Evolutionary conservation across 2,329 filamentous ascomycete species (phyloP).

Genomic region (Paraphoma chrysanthemicola): DNA sequence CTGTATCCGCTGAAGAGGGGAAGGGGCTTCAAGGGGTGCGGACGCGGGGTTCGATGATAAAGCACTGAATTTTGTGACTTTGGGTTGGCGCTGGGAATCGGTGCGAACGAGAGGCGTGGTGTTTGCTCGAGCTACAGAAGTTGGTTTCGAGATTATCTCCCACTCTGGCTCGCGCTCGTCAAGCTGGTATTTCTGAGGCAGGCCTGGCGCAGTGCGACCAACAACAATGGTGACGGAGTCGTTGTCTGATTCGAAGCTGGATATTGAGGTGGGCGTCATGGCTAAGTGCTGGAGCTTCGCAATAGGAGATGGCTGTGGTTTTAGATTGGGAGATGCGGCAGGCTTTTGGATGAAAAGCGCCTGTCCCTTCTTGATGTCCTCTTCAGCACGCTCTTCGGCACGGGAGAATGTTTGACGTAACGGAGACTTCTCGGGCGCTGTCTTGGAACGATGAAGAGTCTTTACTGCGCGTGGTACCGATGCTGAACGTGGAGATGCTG

Average conservation of each 20-base stretch:
- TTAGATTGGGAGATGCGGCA: slow-evolving; percentile 6
- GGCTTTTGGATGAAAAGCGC: slow-evolving; percentile 8
- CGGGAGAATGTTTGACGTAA: slow-evolving; percentile 28
- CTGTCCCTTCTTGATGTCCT: slow-evolving; percentile 6
- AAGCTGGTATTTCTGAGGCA: slow-evolving; percentile 27
- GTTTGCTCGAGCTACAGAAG: slow-evolving; percentile 21
- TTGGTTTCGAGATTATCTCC: slow-evolving; percentile 38
- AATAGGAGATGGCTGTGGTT: slow-evolving; percentile 17
- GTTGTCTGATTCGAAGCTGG: slow-evolving; percentile 40
- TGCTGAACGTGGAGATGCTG: slow-evolving; percentile 34
- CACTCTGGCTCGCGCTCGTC: slow-evolving; percentile 39
- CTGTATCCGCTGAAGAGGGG: slow-evolving; percentile 25
- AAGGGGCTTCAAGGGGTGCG: slow-evolving; percentile 30
- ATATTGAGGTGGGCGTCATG: slow-evolving; percentile 33
- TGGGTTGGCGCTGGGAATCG: slow-evolving; percentile 26
- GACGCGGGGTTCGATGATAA: slow-evolving; percentile 39
- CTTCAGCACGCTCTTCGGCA: neutral
- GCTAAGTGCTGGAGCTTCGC: slow-evolving; percentile 19
- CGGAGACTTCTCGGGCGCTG: slow-evolving; percentile 39
- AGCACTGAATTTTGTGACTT: slow-evolving; percentile 34
- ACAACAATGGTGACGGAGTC: slow-evolving; percentile 38
- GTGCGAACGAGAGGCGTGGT: slow-evolving; percentile 12
- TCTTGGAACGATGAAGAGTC: slow-evolving; percentile 37
- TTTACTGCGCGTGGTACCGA: slow-evolving; percentile 22
- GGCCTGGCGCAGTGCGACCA: slow-evolving; percentile 18